phyloP scores from a whole-genome alignment of 805 yeast genomes.

The Yarrowia alimentaria region DNA sequence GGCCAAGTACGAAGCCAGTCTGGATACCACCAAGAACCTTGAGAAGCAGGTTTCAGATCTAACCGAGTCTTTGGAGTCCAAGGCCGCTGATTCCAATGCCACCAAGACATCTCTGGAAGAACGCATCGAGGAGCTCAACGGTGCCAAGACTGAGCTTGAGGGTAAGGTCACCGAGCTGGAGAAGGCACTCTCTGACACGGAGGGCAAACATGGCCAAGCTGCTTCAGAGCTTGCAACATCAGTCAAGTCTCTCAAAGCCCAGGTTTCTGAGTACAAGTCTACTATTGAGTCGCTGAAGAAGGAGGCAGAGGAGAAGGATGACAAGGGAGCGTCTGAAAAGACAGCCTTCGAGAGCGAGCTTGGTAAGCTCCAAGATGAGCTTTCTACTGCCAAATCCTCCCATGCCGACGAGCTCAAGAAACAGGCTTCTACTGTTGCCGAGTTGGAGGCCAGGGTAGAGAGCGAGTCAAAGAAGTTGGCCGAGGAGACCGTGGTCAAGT shows the following conservation, averaged over 20 bases:
- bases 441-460: background rate
- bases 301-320: conserved; percentile 22
- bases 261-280: background rate
- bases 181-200: conserved; percentile 9
- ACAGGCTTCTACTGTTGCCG: background rate
- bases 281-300: conserved; percentile 16
- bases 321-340: conserved; percentile 1
- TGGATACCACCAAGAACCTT: background rate
- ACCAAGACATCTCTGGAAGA: background rate
- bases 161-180: conserved; percentile 25
- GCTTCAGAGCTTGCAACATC: conserved; percentile 4
- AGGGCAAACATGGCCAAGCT: conserved; percentile 13
- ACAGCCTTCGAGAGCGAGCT: background rate
- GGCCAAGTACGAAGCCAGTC: conserved; percentile 21
- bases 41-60: conserved; percentile 19
- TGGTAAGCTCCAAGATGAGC: background rate
- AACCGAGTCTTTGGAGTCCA: conserved; percentile 11
- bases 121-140: conserved; percentile 15
- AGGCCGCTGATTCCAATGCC: conserved; percentile 5
- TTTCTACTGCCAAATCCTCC: background rate
- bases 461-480: background rate
- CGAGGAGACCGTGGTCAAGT: conserved; percentile 2
- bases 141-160: conserved; percentile 9
- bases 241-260: conserved; percentile 11
- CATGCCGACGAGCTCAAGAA: conserved; percentile 16